A percentile compares a stretch with the other conserved stretches of the same genome.
Conservation (phyloP, 805 yeast genomes). For the Yarrowia sp. region DNA sequence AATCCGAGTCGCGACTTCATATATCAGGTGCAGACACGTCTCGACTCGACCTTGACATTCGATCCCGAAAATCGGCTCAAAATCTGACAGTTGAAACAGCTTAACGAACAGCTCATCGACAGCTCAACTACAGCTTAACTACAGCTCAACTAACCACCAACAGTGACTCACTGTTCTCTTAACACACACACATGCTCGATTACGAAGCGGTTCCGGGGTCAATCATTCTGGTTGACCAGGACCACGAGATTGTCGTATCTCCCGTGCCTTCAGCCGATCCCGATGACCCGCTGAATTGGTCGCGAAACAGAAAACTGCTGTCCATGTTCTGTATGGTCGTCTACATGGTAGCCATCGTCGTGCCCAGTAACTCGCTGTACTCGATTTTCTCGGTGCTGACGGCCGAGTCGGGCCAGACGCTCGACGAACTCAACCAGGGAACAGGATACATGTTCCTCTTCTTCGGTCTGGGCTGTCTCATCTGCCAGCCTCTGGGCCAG, state of each 20-base stretch:
- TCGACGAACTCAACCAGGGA: constrained; percentile 55
- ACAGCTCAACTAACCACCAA: too few species aligned
- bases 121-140: too few species aligned
- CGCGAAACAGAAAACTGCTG: constrained; percentile 56
- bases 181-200: constrained; percentile 12
- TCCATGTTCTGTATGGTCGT: constrained; percentile 52
- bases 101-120: too few species aligned
- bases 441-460: constrained; percentile 61
- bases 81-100: background rate
- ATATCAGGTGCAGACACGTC: background rate
- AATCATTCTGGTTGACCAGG: constrained; percentile 42
- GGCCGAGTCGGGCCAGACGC: constrained; percentile 51
- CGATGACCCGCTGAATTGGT: constrained; percentile 75
- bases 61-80: too few species aligned
- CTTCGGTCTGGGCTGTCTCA: constrained; percentile 59
- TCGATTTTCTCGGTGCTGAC: constrained; percentile 54
- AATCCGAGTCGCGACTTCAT: background rate
- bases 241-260: constrained; percentile 52
- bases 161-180: too few species aligned
- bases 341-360: constrained; percentile 57
- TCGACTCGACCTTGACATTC: background rate
- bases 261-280: constrained; percentile 75
- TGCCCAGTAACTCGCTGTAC: constrained; percentile 54
- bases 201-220: constrained; percentile 44
- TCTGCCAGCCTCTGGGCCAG: constrained; percentile 61